Evolutionary conservation across 768 basidiomycete species (phyloP).

Genomic region (Paxillus ammoniavirescens): DNA sequence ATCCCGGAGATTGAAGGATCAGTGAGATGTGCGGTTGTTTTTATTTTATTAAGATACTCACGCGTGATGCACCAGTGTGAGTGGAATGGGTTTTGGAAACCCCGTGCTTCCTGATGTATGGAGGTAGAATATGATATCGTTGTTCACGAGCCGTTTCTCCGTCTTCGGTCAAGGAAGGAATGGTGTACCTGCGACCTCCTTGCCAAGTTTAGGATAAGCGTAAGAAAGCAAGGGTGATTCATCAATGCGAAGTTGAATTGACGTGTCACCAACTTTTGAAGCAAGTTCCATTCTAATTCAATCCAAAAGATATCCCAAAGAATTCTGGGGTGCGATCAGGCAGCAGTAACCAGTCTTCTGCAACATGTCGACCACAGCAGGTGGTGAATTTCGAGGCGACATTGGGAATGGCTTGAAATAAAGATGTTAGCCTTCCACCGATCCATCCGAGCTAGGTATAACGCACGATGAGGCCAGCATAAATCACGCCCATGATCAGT

Average conservation of each 20-base stretch:
- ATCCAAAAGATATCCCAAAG: constrained; percentile 29
- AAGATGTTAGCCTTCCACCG: not conserved
- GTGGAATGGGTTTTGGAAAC: constrained; percentile 41
- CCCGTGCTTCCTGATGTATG: constrained; percentile 54
- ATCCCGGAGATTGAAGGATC: not conserved
- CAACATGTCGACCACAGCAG: constrained; percentile 36
- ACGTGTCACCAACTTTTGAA: not conserved
- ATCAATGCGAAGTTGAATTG: constrained; percentile 9
- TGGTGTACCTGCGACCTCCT: not conserved
- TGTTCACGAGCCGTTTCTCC: constrained; percentile 1
- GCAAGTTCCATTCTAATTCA: constrained; percentile 23
- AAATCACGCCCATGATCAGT: constrained; percentile 30
- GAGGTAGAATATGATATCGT: constrained; percentile 33
- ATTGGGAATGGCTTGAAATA: constrained; percentile 35
- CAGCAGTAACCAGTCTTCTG: constrained; percentile 37
- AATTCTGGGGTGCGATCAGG: constrained; percentile 34
- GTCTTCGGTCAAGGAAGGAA: constrained; percentile 13
- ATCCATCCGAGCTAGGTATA: not conserved
- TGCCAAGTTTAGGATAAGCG: constrained; percentile 8
- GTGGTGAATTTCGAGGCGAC: constrained; percentile 36
- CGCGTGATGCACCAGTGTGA: constrained; percentile 38
- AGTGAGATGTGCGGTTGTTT: not conserved
- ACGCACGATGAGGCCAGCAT: constrained; percentile 13
- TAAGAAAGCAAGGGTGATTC: constrained; percentile 11
- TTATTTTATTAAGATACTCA: constrained; percentile 17